Percentiles rank a stretch among this genome's conserved stretches.
Evolutionary conservation across 2,329 filamentous ascomycete species (phyloP).

Genomic region (Penicillium palitans): DNA sequence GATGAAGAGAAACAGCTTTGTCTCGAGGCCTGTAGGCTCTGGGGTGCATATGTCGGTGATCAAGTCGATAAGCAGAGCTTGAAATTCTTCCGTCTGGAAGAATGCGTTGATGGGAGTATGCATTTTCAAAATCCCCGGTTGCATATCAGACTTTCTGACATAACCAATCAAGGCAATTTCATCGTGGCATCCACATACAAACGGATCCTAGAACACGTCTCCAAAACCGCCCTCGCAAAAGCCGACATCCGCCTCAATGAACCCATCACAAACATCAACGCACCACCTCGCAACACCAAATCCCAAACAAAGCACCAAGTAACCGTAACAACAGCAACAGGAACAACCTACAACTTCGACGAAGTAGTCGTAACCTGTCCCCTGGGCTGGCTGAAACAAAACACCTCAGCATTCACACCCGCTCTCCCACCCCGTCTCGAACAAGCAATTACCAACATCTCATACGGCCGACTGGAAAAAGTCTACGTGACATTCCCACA

Average conservation of each 20-base stretch:
- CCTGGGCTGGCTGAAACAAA: slow-evolving; percentile 55
- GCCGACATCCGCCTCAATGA: slow-evolving; percentile 52
- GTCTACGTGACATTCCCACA: slow-evolving; percentile 67
- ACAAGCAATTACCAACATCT: slow-evolving; percentile 50
- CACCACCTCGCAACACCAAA: slow-evolving; percentile 21
- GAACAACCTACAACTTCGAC: slow-evolving; percentile 46
- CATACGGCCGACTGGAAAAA: slow-evolving; percentile 50
- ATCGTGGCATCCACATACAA: slow-evolving; percentile 64
- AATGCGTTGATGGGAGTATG: slow-evolving; percentile 61
- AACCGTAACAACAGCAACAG: slow-evolving; percentile 42
- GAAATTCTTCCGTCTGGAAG: slow-evolving; percentile 66
- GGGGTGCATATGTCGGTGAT: slow-evolving; percentile 65
- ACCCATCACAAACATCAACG: slow-evolving; percentile 44
- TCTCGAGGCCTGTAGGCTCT: slow-evolving; percentile 58
- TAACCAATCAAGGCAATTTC: slow-evolving; percentile 53
- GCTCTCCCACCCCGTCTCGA: slow-evolving; percentile 44
- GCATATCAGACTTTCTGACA: not conserved
- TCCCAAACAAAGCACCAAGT: slow-evolving; percentile 40
- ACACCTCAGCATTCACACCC: slow-evolving; percentile 48
- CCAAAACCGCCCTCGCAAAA: slow-evolving; percentile 48
- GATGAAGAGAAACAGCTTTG: slow-evolving; percentile 50
- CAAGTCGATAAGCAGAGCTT: slow-evolving; percentile 61
- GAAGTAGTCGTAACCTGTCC: slow-evolving; percentile 56
- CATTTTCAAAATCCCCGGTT: not conserved
- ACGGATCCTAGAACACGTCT: slow-evolving; percentile 56